phyloP scores from a whole-genome alignment of 768 basidiomycete species.

The Austroboletus eburneus region DNA sequence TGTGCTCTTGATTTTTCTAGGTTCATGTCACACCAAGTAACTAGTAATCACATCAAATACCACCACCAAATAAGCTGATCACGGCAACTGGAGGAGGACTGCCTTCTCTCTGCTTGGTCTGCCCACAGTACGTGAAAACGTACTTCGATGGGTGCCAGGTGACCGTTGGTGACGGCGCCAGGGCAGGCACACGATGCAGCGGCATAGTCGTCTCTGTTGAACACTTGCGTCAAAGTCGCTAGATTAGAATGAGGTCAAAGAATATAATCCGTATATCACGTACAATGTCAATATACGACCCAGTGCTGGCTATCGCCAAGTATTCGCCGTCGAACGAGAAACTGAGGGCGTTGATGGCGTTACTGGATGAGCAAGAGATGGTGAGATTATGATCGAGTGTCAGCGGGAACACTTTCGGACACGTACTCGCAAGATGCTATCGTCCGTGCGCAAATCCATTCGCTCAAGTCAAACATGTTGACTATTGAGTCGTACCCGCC shows the following conservation, averaged over 20 bases:
- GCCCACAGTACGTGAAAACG: slow-evolving; percentile 78
- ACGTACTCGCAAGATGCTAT: slow-evolving; percentile 80
- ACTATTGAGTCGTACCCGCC: slow-evolving; percentile 82
- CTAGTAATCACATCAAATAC: slow-evolving; percentile 30
- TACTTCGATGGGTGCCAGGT: slow-evolving; percentile 81
- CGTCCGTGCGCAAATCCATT: slow-evolving; percentile 77
- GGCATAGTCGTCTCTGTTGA: slow-evolving; percentile 74
- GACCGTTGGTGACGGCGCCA: slow-evolving; percentile 71
- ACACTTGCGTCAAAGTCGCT: slow-evolving; percentile 42
- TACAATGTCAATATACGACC: slow-evolving; percentile 75
- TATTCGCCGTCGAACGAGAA: slow-evolving; percentile 86
- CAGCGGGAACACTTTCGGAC: background rate
- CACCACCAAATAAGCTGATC: slow-evolving; percentile 68
- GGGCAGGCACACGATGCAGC: slow-evolving; percentile 70
- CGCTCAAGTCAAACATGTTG: slow-evolving; percentile 72
- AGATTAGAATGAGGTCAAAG: background rate
- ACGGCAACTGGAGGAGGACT: slow-evolving; percentile 62
- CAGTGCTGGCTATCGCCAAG: slow-evolving; percentile 68
- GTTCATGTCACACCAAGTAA: background rate
- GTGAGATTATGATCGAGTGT: background rate
- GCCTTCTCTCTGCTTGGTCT: slow-evolving; percentile 63
- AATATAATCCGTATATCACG: slow-evolving; percentile 22
- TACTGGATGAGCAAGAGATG: slow-evolving; percentile 40
- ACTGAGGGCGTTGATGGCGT: slow-evolving; percentile 67
- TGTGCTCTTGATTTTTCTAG: background rate